A percentile compares a stretch with the other conserved stretches of the same genome.
These are phyloP conservation scores for Candida vartiovaarae DNA, from an alignment of 805 yeast species.

Conservation along the genomic window DNA sequence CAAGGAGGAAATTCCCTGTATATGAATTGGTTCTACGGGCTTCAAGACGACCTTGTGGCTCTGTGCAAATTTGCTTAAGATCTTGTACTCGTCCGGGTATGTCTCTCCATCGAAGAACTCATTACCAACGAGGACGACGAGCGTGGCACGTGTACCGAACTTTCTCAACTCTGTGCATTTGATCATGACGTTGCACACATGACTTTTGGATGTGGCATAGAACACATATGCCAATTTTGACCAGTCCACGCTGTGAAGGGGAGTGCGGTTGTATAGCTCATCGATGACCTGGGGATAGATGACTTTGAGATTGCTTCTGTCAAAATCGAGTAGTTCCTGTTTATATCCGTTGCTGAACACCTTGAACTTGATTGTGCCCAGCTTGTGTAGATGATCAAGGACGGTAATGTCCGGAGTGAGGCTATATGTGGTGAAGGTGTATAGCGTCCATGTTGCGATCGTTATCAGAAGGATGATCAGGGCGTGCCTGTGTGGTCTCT, in stretches of 20 bases:
- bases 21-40: conserved; percentile 13
- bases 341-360: neutral
- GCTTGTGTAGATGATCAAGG: no score
- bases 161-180: conserved; percentile 35
- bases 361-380: no score
- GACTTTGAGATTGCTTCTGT: conserved; percentile 17
- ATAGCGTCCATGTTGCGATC: no score
- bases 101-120: conserved; percentile 21
- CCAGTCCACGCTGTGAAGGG: conserved; percentile 31
- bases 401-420: no score
- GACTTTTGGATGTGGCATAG: conserved; percentile 47
- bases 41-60: conserved; percentile 12
- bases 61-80: conserved; percentile 4
- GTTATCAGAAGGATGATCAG: no score
- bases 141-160: conserved; percentile 36
- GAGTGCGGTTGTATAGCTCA: conserved; percentile 11
- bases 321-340: conserved; percentile 14
- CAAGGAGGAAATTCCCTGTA: conserved; percentile 10
- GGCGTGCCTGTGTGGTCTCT: no score
- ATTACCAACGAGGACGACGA: conserved; percentile 37
- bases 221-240: conserved; percentile 47
- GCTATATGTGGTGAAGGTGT: no score
- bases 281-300: conserved; percentile 21
- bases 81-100: conserved; percentile 6
- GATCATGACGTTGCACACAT: conserved; percentile 46